Conservation (phyloP, 768 basidiomycete species). For the Kwoniella sp. region DNA sequence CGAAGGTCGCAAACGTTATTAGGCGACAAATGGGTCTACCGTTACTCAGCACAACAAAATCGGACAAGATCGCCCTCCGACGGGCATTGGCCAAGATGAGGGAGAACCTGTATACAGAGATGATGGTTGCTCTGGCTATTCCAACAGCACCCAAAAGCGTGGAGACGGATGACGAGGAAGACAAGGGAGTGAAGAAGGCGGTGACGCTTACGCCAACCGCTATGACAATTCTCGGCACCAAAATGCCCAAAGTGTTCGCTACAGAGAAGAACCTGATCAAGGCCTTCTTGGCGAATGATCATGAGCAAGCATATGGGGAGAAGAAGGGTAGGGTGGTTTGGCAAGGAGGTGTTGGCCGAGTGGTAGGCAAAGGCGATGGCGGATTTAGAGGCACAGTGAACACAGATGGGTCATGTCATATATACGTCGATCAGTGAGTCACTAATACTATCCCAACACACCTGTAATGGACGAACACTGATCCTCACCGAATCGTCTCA, state of each 20-base stretch:
- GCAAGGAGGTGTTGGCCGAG: constrained; percentile 49
- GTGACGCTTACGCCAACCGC: constrained; percentile 35
- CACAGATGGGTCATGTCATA: constrained; percentile 28
- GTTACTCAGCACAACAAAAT: constrained; percentile 8
- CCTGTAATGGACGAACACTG: neutral
- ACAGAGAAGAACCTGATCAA: constrained; percentile 35
- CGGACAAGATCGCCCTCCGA: constrained; percentile 27
- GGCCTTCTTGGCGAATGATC: constrained; percentile 24
- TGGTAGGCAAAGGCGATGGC: constrained; percentile 23
- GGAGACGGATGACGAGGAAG: constrained; percentile 17
- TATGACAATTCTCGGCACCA: constrained; percentile 26
- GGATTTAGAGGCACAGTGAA: constrained; percentile 29
- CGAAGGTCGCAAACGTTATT: constrained; percentile 35
- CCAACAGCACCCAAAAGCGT: constrained; percentile 26
- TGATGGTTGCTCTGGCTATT: constrained; percentile 32
- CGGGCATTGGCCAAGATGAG: constrained; percentile 37
- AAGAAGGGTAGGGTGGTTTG: constrained; percentile 44
- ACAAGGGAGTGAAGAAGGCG: constrained; percentile 12
- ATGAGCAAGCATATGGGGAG: constrained; percentile 35
- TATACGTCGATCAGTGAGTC: constrained; percentile 54
- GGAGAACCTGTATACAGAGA: constrained; percentile 30
- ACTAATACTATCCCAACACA: neutral
- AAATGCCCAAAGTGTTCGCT: constrained; percentile 33
- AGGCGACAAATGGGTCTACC: constrained; percentile 33
- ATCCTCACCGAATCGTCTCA: no score